A percentile compares a stretch with the other conserved stretches of the same genome.
These are phyloP conservation scores for Canna indica DNA, from an alignment of 176 grass and related monocot genomes.

Conservation along the genomic window DNA sequence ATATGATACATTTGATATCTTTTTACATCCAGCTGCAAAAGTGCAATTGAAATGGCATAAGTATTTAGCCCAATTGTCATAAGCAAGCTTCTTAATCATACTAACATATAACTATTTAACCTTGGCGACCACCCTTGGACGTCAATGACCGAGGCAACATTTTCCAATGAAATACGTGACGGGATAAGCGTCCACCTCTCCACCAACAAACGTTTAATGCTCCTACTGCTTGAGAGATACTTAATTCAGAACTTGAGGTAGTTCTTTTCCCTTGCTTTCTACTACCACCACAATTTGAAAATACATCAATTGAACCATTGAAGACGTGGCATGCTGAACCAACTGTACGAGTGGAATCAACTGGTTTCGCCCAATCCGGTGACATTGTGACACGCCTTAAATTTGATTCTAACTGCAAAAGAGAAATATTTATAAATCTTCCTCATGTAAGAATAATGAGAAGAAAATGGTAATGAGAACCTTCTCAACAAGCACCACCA, in stretches of 20 bases:
- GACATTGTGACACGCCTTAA: conserved; percentile 57
- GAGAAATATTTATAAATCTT: conserved; percentile 2
- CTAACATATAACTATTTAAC: conserved; percentile 26
- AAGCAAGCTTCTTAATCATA: conserved; percentile 20
- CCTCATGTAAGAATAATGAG: background rate
- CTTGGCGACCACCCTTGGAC: conserved; percentile 75
- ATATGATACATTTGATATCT: conserved; percentile 81
- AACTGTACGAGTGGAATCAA: conserved; percentile 72
- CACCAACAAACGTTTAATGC: conserved; percentile 63
- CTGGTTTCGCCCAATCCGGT: conserved; percentile 73
- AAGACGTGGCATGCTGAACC: conserved; percentile 75
- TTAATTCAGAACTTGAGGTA: conserved; percentile 29
- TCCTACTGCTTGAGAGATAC: conserved; percentile 47
- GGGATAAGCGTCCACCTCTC: conserved; percentile 81
- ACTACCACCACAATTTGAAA: conserved; percentile 26
- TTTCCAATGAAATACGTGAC: conserved; percentile 92
- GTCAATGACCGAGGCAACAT: conserved; percentile 58
- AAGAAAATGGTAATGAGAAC: background rate
- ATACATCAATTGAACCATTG: conserved; percentile 44
- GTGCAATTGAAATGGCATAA: conserved; percentile 26
- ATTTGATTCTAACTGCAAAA: conserved; percentile 75
- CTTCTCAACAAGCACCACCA: background rate
- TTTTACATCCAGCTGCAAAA: conserved; percentile 70
- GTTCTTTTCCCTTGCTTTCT: conserved; percentile 69
- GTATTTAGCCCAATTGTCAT: conserved; percentile 10